Percentiles rank a stretch among this genome's conserved stretches.
Evolutionary conservation across 345 rosid genomes (phyloP).

Genomic region (Rhodamnia rubescens): DNA sequence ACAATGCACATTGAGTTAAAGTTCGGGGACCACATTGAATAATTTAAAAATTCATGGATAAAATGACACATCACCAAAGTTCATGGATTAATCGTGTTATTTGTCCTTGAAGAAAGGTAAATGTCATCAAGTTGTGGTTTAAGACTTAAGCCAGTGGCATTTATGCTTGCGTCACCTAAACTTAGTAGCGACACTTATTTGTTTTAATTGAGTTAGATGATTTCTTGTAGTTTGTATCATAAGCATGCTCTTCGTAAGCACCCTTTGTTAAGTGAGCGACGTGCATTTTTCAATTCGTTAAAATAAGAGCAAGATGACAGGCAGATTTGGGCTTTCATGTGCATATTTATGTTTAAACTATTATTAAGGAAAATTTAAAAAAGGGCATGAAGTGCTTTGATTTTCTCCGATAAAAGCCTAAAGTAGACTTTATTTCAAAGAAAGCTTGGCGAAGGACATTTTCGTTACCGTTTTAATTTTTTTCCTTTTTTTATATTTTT

Average conservation of each 20-base stretch:
- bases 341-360: not conserved
- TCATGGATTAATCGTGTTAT: no score
- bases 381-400: no score
- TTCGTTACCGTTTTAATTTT: no score
- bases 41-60: no score
- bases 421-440: no score
- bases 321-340: not conserved
- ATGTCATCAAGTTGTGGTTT: not conserved
- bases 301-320: not conserved
- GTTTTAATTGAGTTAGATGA: not conserved
- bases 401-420: no score
- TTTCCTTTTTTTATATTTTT: no score
- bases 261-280: not conserved
- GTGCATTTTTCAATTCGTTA: not conserved
- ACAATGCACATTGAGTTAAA: no score
- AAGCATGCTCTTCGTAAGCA: not conserved
- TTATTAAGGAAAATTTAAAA: not conserved
- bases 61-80: no score
- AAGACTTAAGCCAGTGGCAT: not conserved
- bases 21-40: no score
- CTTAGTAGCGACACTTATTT: not conserved
- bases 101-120: not conserved
- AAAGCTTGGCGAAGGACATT: no score
- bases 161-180: not conserved
- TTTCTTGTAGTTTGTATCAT: not conserved